Evolutionary conservation across 139 green algal genomes (phyloP).

Genomic region (Chlorella sp.): DNA sequence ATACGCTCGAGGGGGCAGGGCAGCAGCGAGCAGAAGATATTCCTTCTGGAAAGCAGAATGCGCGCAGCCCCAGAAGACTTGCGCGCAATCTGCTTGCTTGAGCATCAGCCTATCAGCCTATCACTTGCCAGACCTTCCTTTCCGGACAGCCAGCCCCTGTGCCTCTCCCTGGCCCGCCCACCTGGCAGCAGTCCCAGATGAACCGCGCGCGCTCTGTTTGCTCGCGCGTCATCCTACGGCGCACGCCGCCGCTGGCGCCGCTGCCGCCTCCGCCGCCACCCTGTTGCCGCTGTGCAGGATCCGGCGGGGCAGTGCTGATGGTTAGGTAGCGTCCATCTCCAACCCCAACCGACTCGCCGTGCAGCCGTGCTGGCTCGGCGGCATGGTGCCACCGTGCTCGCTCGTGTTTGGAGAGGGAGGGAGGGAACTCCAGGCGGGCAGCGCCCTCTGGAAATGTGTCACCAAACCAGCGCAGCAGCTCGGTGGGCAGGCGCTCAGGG

Average conservation of each 20-base stretch:
- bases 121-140: too few relatives aligned
- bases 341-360: constrained; percentile 38
- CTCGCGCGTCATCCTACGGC: not conserved
- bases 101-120: too few relatives aligned
- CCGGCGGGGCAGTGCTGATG: constrained; percentile 12
- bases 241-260: not conserved
- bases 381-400: constrained; percentile 34
- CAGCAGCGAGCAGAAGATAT: not conserved
- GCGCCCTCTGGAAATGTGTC: not conserved
- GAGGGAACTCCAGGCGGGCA: constrained; percentile 40
- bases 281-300: not conserved
- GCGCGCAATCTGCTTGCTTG: too few relatives aligned
- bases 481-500: constrained; percentile 5
- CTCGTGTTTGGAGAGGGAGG: constrained; percentile 49
- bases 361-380: constrained; percentile 9
- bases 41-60: too few relatives aligned
- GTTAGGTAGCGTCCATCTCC: constrained; percentile 33
- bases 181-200: constrained; percentile 33
- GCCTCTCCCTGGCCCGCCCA: constrained; percentile 21
- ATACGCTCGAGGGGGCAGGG: constrained; percentile 26
- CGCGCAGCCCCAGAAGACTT: too few relatives aligned
- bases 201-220: constrained; percentile 21
- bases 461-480: constrained; percentile 24
- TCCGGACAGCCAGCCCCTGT: not conserved
- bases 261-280: not conserved